Percentiles rank a stretch among this genome's conserved stretches.
Evolutionary conservation across 2,329 filamentous ascomycete genomes (phyloP).

Genomic region (Arthrobotrys conoides): DNA sequence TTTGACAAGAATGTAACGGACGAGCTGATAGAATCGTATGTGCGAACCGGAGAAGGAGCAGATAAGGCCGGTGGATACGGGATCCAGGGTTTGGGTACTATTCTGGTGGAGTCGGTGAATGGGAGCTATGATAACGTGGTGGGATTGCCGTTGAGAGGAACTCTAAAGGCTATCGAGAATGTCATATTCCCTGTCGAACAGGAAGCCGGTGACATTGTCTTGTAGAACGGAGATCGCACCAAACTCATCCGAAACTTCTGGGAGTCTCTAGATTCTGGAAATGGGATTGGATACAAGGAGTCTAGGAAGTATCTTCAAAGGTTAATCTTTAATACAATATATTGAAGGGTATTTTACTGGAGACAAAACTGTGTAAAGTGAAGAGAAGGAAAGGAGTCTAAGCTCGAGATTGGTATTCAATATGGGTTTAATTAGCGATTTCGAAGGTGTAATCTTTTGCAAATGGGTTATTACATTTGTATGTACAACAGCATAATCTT

Average conservation of each 20-base stretch:
- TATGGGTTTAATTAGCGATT: neutral
- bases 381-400: neutral
- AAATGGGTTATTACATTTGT: neutral
- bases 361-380: neutral
- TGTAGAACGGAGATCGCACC: neutral
- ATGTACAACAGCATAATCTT: slow-evolving; percentile 5
- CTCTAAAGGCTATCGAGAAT: slow-evolving; percentile 86
- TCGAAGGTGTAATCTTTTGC: neutral
- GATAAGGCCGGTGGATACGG: slow-evolving; percentile 98
- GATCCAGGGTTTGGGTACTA: slow-evolving; percentile 87
- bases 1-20: slow-evolving; percentile 84
- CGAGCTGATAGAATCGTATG: slow-evolving; percentile 81
- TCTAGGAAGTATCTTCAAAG: neutral
- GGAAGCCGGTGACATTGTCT: slow-evolving; percentile 22
- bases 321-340: neutral
- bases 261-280: neutral
- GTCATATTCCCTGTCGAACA: slow-evolving; percentile 83
- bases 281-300: neutral
- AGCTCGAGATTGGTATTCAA: neutral
- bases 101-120: slow-evolving; percentile 89
- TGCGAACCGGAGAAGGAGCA: slow-evolving; percentile 86
- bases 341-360: neutral
- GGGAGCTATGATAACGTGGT: slow-evolving; percentile 95
- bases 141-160: slow-evolving; percentile 84
- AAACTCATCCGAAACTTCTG: neutral